phyloP scores from a whole-genome alignment of 192 early-diverging fungal species.

The Coemansia sp. region DNA sequence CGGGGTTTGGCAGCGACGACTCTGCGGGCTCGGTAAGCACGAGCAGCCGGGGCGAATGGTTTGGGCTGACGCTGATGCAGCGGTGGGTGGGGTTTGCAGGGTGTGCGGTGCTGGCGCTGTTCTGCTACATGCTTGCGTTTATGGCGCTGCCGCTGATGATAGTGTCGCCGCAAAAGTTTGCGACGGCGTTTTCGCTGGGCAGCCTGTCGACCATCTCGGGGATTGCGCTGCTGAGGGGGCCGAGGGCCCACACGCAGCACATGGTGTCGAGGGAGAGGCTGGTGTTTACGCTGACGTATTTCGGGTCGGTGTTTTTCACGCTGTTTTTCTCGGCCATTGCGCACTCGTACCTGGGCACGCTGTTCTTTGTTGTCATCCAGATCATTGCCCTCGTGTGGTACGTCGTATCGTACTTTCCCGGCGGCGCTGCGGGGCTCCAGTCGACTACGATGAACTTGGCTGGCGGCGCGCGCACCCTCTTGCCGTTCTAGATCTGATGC shows the following conservation, averaged over 20 bases:
- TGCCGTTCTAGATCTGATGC: constrained; percentile 43
- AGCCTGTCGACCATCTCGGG: constrained; percentile 48
- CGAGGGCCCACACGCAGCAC: constrained; percentile 74
- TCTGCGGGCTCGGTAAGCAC: not conserved
- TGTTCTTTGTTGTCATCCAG: constrained; percentile 77
- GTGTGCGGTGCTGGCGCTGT: constrained; percentile 49
- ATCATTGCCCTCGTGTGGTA: constrained; percentile 79
- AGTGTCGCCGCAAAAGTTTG: constrained; percentile 72
- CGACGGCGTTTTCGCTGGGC: constrained; percentile 74
- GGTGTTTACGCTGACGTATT: constrained; percentile 76
- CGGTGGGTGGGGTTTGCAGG: constrained; percentile 53
- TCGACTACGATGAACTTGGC: constrained; percentile 54
- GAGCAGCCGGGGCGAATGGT: constrained; percentile 49
- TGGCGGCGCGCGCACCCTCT: constrained; percentile 39
- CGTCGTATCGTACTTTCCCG: constrained; percentile 80
- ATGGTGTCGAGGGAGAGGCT: constrained; percentile 75
- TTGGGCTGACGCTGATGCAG: constrained; percentile 52
- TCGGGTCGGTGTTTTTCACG: constrained; percentile 80
- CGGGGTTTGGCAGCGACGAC: constrained; percentile 19
- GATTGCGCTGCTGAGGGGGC: constrained; percentile 79
- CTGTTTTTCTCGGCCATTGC: constrained; percentile 74
- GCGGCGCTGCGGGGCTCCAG: constrained; percentile 60
- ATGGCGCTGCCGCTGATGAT: constrained; percentile 64
- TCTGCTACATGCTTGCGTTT: constrained; percentile 56
- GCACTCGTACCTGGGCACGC: constrained; percentile 75